A percentile compares a stretch with the other conserved stretches of the same genome.
These are phyloP conservation scores for Avena sativa DNA, from an alignment of 176 grass and related monocot species.

Conservation along the genomic window DNA sequence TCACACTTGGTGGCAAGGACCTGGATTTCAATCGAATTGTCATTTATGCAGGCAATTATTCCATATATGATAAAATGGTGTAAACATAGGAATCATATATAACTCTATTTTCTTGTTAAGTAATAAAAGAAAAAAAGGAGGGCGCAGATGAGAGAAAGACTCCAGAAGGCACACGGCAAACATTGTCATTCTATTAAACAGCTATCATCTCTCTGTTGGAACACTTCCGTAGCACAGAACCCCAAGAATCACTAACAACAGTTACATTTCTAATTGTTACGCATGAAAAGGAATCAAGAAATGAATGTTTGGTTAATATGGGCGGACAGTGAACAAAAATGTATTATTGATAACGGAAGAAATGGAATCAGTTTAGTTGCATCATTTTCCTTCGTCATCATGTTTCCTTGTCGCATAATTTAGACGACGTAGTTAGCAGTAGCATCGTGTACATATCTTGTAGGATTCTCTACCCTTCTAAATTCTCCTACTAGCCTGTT, in stretches of 20 bases:
- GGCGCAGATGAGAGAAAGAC: not conserved
- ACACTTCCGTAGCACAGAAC: not conserved
- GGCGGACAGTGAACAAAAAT: not conserved
- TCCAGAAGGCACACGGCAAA: not conserved
- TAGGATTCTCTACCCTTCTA: slow-evolving; percentile 2
- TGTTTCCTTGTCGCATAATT: slow-evolving; percentile 29
- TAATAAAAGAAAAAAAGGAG: not conserved
- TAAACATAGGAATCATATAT: not conserved
- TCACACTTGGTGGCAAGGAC: slow-evolving; percentile 93
- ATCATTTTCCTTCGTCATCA: not conserved
- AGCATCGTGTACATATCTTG: slow-evolving; percentile 14
- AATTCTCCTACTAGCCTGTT: not conserved
- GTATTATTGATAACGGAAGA: not conserved
- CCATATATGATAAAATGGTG: slow-evolving; percentile 7
- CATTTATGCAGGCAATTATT: slow-evolving; percentile 6
- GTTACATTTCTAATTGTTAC: not conserved
- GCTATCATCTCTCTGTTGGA: not conserved
- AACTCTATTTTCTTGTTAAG: not conserved
- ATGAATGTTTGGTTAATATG: not conserved
- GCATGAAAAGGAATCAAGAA: not conserved
- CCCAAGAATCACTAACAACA: not conserved
- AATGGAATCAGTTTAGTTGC: not conserved
- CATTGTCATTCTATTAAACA: not conserved
- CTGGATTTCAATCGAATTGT: slow-evolving; percentile 40
- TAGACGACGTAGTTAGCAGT: slow-evolving; percentile 18